A percentile compares a stretch with the other conserved stretches of the same genome.
Conservation (phyloP, 2,329 filamentous ascomycete species). For the Venturia pyrina region DNA sequence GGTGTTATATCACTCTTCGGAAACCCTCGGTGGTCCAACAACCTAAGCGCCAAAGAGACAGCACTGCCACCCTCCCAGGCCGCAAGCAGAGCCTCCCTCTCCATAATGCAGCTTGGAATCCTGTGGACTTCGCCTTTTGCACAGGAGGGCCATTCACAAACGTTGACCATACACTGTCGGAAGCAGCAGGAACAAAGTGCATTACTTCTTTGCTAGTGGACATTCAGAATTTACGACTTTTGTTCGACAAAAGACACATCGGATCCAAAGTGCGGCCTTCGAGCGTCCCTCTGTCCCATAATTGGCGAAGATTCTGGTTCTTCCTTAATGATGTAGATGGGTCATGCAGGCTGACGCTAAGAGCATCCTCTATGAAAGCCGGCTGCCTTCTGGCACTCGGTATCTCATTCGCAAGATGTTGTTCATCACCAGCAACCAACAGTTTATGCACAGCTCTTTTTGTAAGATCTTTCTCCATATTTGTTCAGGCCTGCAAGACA, state of each 20-base stretch:
- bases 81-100: no score
- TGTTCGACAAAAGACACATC: not conserved
- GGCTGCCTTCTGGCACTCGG: not conserved
- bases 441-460: not conserved
- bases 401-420: not conserved
- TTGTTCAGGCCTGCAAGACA: not conserved
- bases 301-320: not conserved
- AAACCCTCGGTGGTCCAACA: not conserved
- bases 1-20: not conserved
- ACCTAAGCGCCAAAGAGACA: not conserved
- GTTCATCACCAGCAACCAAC: not conserved
- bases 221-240: not conserved
- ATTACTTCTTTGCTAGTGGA: not conserved
- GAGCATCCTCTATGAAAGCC: not conserved
- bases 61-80: not conserved
- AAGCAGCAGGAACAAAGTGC: no score
- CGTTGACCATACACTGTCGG: no score
- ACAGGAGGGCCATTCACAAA: no score
- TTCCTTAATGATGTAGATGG: not conserved
- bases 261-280: not conserved
- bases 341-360: not conserved
- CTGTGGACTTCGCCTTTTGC: no score
- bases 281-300: not conserved
- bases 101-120: no score
- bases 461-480: not conserved